These are phyloP conservation scores for Vitis labrusca DNA, from an alignment of 164 flowering plant genomes.

Conservation along the genomic window DNA sequence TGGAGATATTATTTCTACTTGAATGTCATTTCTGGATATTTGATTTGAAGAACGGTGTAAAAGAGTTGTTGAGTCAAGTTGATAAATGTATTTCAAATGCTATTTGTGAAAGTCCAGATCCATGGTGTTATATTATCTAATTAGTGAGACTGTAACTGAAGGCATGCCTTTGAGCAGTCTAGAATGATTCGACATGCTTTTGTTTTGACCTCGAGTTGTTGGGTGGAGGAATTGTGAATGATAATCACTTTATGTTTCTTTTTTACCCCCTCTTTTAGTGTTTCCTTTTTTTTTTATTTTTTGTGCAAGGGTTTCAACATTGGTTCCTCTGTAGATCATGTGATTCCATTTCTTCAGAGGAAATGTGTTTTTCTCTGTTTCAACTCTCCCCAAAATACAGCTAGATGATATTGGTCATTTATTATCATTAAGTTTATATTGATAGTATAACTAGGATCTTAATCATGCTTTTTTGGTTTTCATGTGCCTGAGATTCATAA, in stretches of 20 bases:
- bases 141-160: background rate
- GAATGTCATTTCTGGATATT: background rate
- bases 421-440: background rate
- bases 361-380: background rate
- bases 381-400: no score
- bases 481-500: background rate
- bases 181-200: background rate
- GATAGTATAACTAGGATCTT: background rate
- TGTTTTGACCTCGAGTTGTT: background rate
- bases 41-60: background rate
- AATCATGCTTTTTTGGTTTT: background rate
- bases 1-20: background rate
- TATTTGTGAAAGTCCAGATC: background rate
- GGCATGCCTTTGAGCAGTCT: background rate
- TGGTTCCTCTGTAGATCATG: background rate
- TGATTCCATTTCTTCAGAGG: background rate
- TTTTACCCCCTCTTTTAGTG: no score
- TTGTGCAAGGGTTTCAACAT: background rate
- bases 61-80: background rate
- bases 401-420: background rate
- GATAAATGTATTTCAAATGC: background rate
- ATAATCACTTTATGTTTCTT: background rate
- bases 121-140: background rate
- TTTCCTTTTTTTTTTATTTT: background rate
- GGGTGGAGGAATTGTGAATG: background rate